A percentile compares a stretch with the other conserved stretches of the same genome.
Evolutionary conservation across 768 basidiomycete genomes (phyloP).

Genomic region (Holtermanniella nyarrowii): DNA sequence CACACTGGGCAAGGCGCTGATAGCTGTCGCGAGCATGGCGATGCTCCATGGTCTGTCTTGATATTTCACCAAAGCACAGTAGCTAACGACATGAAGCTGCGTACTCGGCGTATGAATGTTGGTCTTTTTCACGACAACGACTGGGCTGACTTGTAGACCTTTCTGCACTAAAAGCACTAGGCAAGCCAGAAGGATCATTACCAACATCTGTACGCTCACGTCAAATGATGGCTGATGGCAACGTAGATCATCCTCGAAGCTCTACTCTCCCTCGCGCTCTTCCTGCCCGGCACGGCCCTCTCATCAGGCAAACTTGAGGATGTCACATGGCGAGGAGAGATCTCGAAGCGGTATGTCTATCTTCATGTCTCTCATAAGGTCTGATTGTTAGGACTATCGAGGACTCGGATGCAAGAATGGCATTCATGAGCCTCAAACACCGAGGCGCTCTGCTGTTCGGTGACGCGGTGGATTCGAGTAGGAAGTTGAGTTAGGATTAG

Average conservation of each 20-base stretch:
- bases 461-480: conserved; percentile 1
- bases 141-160: conserved; percentile 15
- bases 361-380: not conserved
- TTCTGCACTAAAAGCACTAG: conserved; percentile 36
- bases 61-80: not conserved
- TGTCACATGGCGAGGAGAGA: conserved; percentile 37
- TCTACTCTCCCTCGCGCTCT: conserved; percentile 24
- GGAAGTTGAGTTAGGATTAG: too few species aligned
- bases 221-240: not conserved
- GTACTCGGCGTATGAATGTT: conserved; percentile 38
- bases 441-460: conserved; percentile 22
- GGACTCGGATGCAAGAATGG: conserved; percentile 28
- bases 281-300: conserved; percentile 31
- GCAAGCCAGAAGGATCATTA: conserved; percentile 12
- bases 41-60: conserved; percentile 22
- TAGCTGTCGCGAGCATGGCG: conserved; percentile 17
- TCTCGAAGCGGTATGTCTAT: conserved; percentile 29
- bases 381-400: conserved; percentile 23
- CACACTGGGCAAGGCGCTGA: conserved; percentile 11
- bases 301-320: conserved; percentile 24
- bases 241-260: conserved; percentile 34
- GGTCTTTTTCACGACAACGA: conserved; percentile 2
- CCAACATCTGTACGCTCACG: conserved; percentile 26
- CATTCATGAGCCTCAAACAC: conserved; percentile 19
- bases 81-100: conserved; percentile 22